Percentiles rank a stretch among this genome's conserved stretches.
phyloP scores from a whole-genome alignment of 345 rosid species.

The Bruguiera parviflora region DNA sequence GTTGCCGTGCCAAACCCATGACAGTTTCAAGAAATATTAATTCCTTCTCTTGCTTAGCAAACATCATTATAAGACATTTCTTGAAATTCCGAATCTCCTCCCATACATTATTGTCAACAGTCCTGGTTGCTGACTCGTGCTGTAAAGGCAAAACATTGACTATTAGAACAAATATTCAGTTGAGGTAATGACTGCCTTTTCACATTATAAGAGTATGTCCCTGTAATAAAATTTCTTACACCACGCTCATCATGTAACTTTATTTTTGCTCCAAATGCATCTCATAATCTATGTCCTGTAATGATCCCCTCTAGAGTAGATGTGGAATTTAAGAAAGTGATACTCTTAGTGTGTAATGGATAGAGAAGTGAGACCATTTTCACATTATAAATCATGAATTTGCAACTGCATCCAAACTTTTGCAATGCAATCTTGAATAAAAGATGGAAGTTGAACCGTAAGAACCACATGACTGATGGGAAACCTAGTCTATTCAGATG shows the following conservation, averaged over 20 bases:
- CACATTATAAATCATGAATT: not conserved
- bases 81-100: constrained; percentile 88
- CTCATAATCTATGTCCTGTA: no score
- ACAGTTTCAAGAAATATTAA: constrained; percentile 85
- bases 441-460: not conserved
- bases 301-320: no score
- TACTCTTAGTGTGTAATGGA: no score
- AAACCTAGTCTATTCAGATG: not conserved
- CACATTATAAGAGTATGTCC: no score
- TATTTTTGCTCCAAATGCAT: not conserved
- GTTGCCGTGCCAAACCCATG: constrained; percentile 74
- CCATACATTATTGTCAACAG: constrained; percentile 72
- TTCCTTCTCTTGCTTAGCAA: constrained; percentile 78
- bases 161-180: not conserved
- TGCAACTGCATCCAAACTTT: not conserved
- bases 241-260: not conserved
- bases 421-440: not conserved
- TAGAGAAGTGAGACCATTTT: not conserved
- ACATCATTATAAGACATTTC: constrained; percentile 91
- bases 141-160: constrained; percentile 21
- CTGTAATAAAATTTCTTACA: no score
- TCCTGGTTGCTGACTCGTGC: constrained; percentile 81
- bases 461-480: not conserved
- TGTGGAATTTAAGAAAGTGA: no score
- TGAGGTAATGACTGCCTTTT: not conserved